phyloP scores from a whole-genome alignment of 176 grass and related monocot species.

The Raddia guianensis region DNA sequence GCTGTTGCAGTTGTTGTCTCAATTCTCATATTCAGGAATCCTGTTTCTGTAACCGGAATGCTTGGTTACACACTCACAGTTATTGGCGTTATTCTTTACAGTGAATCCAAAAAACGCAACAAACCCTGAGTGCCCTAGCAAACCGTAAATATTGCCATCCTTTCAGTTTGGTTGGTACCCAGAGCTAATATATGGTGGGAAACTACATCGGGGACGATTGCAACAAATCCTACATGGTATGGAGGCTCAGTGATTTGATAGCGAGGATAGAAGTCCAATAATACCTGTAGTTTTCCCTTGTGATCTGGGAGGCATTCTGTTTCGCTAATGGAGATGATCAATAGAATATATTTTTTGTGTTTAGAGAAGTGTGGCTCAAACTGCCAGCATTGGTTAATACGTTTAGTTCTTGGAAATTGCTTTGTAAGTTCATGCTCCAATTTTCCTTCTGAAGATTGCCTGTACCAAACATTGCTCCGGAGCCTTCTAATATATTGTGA shows the following conservation, averaged over 20 bases:
- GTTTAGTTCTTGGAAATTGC: conserved; percentile 51
- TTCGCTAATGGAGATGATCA: conserved; percentile 56
- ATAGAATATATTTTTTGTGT: conserved; percentile 55
- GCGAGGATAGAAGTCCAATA: conserved; percentile 48
- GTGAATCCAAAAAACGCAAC: conserved; percentile 76
- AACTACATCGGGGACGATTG: conserved; percentile 22
- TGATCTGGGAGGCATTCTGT: conserved; percentile 49
- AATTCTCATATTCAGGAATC: conserved; percentile 84
- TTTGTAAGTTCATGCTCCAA: conserved; percentile 42
- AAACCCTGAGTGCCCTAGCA: conserved; percentile 43
- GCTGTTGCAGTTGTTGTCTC: conserved; percentile 81
- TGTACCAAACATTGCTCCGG: conserved; percentile 53
- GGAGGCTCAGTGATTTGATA: conserved; percentile 34
- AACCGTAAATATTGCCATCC: conserved; percentile 50
- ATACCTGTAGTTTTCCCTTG: conserved; percentile 45
- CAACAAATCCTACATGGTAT: conserved; percentile 36
- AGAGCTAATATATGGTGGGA: conserved; percentile 47
- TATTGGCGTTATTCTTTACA: conserved; percentile 79
- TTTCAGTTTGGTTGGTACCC: conserved; percentile 41
- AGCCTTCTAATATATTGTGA: conserved; percentile 57
- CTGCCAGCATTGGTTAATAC: conserved; percentile 57
- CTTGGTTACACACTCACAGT: conserved; percentile 80
- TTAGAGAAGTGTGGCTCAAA: conserved; percentile 57
- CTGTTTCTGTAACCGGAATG: conserved; percentile 78
- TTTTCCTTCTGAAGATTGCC: conserved; percentile 45